Evolutionary conservation across 202 grass and related monocot species (phyloP).

Genomic region (Schoenoplectus triqueter): DNA sequence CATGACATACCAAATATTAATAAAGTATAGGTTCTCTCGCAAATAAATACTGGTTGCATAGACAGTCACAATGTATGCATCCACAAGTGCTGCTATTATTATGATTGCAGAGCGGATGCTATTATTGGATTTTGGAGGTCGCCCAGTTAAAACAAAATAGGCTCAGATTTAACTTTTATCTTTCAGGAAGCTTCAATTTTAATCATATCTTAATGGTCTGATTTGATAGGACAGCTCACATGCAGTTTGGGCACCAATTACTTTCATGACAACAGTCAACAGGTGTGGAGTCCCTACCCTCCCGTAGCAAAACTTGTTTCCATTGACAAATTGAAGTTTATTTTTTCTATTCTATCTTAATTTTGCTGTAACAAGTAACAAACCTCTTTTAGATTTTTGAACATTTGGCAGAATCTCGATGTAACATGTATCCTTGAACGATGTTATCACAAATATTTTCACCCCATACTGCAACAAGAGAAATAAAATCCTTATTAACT

Average conservation of each 20-base stretch:
- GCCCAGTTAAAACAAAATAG: too few species aligned
- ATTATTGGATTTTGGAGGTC: neutral
- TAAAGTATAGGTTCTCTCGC: neutral
- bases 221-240: too few species aligned
- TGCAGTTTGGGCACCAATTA: too few species aligned
- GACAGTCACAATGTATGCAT: neutral
- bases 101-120: neutral
- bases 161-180: too few species aligned
- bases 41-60: neutral
- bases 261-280: too few species aligned
- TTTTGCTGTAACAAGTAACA: constrained; percentile 3
- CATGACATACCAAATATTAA: neutral
- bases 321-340: neutral
- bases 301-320: too few species aligned
- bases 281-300: too few species aligned
- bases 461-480: constrained; percentile 59
- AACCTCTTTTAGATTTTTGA: constrained; percentile 74
- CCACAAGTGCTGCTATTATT: neutral
- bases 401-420: constrained; percentile 62
- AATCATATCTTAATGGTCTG: too few species aligned
- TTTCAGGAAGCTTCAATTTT: too few species aligned
- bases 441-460: constrained; percentile 82
- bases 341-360: constrained; percentile 13
- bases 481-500: constrained; percentile 31
- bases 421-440: constrained; percentile 76